Percentiles rank a stretch among this genome's conserved stretches.
These are phyloP conservation scores for Fusarium austroafricanum DNA, from an alignment of 2,329 filamentous ascomycete species.

Conservation along the genomic window DNA sequence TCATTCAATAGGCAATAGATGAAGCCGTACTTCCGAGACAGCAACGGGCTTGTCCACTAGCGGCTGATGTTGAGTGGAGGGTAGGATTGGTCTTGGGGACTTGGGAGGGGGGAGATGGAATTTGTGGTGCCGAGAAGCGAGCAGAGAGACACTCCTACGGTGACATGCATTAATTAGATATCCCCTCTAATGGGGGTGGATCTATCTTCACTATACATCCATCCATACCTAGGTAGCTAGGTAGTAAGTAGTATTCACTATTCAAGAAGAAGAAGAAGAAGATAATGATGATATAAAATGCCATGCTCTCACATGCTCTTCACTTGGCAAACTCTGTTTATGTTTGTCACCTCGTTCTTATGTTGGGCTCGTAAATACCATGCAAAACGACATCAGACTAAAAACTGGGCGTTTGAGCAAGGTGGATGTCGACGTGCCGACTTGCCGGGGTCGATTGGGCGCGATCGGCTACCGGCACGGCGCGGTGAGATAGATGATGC, in stretches of 20 bases:
- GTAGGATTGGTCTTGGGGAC: conserved; percentile 7
- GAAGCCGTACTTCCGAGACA: conserved; percentile 49
- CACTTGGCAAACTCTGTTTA: neutral
- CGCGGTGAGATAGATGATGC: conserved; percentile 49
- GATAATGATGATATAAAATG: too few species aligned
- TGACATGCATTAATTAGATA: conserved; percentile 5
- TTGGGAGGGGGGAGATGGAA: conserved; percentile 6
- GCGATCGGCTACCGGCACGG: conserved; percentile 48
- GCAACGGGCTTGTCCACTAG: conserved; percentile 35
- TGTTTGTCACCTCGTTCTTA: neutral
- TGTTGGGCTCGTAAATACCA: neutral
- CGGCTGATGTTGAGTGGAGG: conserved; percentile 21
- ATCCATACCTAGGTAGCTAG: too few species aligned
- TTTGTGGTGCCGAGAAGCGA: conserved; percentile 36
- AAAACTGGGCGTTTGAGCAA: conserved; percentile 35
- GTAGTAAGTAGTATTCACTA: too few species aligned
- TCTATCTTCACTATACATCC: too few species aligned
- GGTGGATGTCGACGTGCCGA: conserved; percentile 46
- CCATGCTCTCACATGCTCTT: too few species aligned
- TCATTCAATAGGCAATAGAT: conserved; percentile 22
- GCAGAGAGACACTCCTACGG: neutral
- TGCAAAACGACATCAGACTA: conserved; percentile 4
- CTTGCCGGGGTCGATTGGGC: conserved; percentile 48
- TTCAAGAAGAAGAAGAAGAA: too few species aligned
- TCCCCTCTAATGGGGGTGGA: too few species aligned